Evolutionary conservation across 306 rosid genomes (phyloP).

Genomic region (Castanopsis chinensis): DNA sequence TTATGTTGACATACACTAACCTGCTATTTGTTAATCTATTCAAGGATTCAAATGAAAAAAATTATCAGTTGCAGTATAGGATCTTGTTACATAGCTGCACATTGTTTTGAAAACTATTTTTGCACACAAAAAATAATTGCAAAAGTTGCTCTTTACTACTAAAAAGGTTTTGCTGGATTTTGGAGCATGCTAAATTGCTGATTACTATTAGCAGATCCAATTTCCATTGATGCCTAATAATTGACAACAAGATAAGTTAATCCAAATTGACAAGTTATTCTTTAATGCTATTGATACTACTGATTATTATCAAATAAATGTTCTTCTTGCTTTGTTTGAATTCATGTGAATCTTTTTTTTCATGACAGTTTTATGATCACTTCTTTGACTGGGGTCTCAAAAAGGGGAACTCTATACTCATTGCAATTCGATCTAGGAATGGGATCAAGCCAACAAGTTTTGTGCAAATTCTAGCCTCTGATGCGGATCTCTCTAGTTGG

Average conservation of each 20-base stretch:
- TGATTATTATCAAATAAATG: not conserved
- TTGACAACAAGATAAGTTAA: not conserved
- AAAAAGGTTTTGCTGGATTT: too few relatives aligned
- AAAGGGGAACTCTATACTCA: constrained; percentile 12
- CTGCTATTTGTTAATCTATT: too few relatives aligned
- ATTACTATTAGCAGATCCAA: too few relatives aligned
- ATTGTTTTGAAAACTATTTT: too few relatives aligned
- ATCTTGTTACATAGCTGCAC: too few relatives aligned
- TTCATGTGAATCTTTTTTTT: not conserved
- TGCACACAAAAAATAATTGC: too few relatives aligned
- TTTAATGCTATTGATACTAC: not conserved
- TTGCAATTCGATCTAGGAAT: constrained; percentile 28
- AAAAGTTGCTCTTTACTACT: too few relatives aligned
- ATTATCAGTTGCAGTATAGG: too few relatives aligned
- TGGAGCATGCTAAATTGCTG: too few relatives aligned
- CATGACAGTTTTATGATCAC: constrained; percentile 40
- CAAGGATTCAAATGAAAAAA: too few relatives aligned
- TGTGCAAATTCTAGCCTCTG: constrained; percentile 30
- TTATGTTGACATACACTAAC: too few relatives aligned
- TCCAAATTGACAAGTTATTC: not conserved
- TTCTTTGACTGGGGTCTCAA: constrained; percentile 31
- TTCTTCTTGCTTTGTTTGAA: not conserved
- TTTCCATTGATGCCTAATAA: too few relatives aligned
- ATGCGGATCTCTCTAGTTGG: not conserved
- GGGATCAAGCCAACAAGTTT: constrained; percentile 22